Evolutionary conservation across 2,329 filamentous ascomycete genomes (phyloP).

Genomic region (Sarocladium kiliense): DNA sequence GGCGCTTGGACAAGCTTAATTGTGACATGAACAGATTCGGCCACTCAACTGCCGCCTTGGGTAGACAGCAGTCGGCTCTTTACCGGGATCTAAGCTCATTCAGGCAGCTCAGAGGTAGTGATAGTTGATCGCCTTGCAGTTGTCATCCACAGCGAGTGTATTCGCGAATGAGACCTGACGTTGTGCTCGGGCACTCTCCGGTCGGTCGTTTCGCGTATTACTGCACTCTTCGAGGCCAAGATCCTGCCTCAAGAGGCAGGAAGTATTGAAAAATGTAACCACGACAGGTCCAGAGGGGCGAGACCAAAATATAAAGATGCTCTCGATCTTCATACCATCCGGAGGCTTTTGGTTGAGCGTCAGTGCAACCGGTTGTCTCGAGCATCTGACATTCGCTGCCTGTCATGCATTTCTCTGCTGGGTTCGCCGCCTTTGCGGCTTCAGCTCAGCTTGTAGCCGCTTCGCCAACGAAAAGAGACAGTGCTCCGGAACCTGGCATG

Average conservation of each 20-base stretch:
- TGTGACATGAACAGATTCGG: background rate
- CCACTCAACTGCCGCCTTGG: background rate
- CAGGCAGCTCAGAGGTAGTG: background rate
- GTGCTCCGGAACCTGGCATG: constrained; percentile 15
- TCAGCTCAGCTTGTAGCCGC: constrained; percentile 10
- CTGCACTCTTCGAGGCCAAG: background rate
- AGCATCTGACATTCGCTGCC: background rate
- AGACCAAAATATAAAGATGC: too few species aligned
- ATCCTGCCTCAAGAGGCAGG: background rate
- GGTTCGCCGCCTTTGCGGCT: constrained; percentile 11
- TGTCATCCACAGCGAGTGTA: background rate
- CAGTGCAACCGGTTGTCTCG: too few species aligned
- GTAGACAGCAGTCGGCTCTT: background rate
- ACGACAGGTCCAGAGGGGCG: background rate
- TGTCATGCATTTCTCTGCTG: constrained; percentile 10
- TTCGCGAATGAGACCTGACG: background rate
- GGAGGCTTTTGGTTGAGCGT: background rate
- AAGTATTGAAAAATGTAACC: background rate
- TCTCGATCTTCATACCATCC: background rate
- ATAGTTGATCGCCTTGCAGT: background rate
- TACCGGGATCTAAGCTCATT: background rate
- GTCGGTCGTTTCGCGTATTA: background rate
- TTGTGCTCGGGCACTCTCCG: background rate
- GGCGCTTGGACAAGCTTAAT: background rate
- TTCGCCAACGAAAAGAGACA: constrained; percentile 1